phyloP scores from a whole-genome alignment of 768 basidiomycete genomes.

The Daedalea quercina region DNA sequence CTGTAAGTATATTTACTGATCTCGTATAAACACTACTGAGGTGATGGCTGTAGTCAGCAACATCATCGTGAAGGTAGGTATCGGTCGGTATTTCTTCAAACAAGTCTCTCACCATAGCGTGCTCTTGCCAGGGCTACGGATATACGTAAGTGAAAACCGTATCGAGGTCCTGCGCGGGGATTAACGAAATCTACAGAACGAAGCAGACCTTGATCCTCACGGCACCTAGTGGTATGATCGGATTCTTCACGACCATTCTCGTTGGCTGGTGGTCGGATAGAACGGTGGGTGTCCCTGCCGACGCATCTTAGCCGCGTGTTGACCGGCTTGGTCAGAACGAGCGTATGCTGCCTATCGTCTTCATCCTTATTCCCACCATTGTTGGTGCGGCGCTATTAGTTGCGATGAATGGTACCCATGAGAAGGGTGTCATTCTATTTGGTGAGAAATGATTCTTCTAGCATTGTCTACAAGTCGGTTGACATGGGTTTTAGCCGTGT shows the following conservation, averaged over 20 bases:
- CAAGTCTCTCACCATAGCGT: background rate
- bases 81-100: too few species aligned
- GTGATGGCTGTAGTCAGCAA: constrained; percentile 41
- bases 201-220: constrained; percentile 55
- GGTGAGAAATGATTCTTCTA: constrained; percentile 27
- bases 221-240: constrained; percentile 49
- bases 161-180: background rate
- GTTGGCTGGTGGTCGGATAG: constrained; percentile 64
- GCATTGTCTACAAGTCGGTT: background rate
- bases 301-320: background rate
- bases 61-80: constrained; percentile 41
- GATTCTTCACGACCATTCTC: constrained; percentile 38
- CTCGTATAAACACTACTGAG: background rate
- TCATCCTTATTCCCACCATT: constrained; percentile 53
- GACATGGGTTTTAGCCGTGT: constrained; percentile 30
- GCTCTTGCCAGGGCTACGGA: constrained; percentile 37
- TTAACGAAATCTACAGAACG: constrained; percentile 28
- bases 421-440: constrained; percentile 50
- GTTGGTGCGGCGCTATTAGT: constrained; percentile 40
- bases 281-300: constrained; percentile 31
- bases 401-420: constrained; percentile 39
- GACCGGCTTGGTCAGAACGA: constrained; percentile 32
- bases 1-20: constrained; percentile 31
- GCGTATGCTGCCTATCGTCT: constrained; percentile 55
- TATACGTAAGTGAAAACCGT: constrained; percentile 40